Conservation (phyloP, 2,329 filamentous ascomycete genomes). For the Cytospora paraplurivora region DNA sequence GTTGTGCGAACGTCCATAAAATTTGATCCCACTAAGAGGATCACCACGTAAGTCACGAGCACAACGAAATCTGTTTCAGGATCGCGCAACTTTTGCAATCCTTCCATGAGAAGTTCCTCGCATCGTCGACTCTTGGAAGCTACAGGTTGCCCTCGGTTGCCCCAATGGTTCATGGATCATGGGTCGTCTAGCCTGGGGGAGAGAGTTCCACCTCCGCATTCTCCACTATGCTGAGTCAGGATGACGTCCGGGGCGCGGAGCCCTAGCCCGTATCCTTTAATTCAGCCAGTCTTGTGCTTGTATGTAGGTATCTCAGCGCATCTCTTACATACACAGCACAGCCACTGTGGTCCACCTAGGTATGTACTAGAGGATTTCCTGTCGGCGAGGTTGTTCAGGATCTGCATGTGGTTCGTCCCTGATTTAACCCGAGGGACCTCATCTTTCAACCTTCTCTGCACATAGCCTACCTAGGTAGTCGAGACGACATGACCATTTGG, state of each 20-base stretch:
- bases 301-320: too few relatives aligned
- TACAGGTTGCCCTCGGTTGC: background rate
- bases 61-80: background rate
- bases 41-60: background rate
- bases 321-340: background rate
- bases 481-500: background rate
- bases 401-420: background rate
- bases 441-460: too few relatives aligned
- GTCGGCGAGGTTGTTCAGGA: background rate
- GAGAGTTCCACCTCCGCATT: conserved; percentile 21
- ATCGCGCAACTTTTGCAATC: background rate
- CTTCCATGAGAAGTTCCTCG: background rate
- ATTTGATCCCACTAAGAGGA: background rate
- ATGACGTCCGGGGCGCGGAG: conserved; percentile 17
- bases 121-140: background rate
- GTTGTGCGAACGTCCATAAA: background rate
- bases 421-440: background rate
- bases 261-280: background rate
- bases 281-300: background rate
- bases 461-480: too few relatives aligned
- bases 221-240: conserved; percentile 9
- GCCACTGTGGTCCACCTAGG: background rate
- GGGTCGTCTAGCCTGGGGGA: conserved; percentile 18
- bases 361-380: background rate
- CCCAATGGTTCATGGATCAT: conserved; percentile 1